phyloP scores from a whole-genome alignment of 75 land plant genomes.

The Gnetum montanum region DNA sequence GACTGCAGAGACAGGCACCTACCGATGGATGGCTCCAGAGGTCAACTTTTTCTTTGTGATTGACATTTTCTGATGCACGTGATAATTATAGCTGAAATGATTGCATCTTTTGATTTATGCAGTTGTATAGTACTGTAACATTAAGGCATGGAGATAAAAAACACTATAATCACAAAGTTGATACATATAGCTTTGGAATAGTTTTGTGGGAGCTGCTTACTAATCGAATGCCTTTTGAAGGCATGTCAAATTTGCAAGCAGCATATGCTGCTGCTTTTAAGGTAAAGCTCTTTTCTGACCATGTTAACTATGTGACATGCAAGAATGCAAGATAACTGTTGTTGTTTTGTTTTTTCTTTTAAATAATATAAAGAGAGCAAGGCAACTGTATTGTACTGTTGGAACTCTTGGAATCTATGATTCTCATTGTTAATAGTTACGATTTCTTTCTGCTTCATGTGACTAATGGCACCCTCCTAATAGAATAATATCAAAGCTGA shows the following conservation, averaged over 20 bases:
- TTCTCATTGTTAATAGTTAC: no score
- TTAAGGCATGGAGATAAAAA: slow-evolving; percentile 82
- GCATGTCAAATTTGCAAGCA: slow-evolving; percentile 88
- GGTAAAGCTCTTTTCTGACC: no score
- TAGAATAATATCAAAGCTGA: no score
- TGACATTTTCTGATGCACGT: not conserved
- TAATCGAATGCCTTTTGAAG: slow-evolving; percentile 78
- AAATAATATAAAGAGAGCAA: no score
- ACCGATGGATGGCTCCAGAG: slow-evolving; percentile 85
- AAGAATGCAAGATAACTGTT: no score
- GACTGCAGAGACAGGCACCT: slow-evolving; percentile 95
- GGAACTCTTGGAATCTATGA: no score
- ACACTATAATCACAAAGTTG: slow-evolving; percentile 83
- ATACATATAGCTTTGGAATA: slow-evolving; percentile 83
- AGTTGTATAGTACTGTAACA: slow-evolving; percentile 85
- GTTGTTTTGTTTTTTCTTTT: no score
- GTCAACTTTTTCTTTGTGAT: slow-evolving; percentile 8
- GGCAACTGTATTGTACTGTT: no score
- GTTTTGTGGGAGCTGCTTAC: slow-evolving; percentile 82
- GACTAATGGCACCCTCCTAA: no score
- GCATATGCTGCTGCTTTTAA: slow-evolving; percentile 92
- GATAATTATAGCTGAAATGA: not conserved
- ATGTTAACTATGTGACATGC: not conserved
- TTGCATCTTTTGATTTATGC: slow-evolving; percentile 5
- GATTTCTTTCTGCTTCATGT: no score